Evolutionary conservation across 352 stramenopile species (phyloP).

Genomic region (Phytopythium cucurbitacearum): DNA sequence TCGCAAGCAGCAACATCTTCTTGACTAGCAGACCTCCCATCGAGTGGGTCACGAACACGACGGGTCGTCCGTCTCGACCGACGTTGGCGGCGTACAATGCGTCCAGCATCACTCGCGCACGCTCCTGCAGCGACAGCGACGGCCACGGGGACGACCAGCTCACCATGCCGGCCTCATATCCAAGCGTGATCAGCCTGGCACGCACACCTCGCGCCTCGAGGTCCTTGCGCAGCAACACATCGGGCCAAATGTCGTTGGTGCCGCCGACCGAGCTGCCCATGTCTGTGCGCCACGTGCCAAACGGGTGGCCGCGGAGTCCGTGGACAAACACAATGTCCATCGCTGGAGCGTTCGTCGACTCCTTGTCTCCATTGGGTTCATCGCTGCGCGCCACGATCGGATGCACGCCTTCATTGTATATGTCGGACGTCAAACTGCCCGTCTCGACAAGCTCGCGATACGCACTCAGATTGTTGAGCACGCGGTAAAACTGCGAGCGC

Average conservation of each 20-base stretch:
- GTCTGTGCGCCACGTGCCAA: conserved; percentile 77
- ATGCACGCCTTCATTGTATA: conserved; percentile 78
- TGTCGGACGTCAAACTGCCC: conserved; percentile 26
- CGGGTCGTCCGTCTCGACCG: conserved; percentile 20
- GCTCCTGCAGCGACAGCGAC: conserved; percentile 74
- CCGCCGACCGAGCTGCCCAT: conserved; percentile 57
- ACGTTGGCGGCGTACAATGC: conserved; percentile 68
- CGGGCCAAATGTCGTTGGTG: conserved; percentile 70
- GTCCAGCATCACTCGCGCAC: conserved; percentile 63
- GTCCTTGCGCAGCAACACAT: conserved; percentile 58
- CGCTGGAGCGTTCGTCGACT: conserved; percentile 2
- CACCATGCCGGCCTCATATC: conserved; percentile 80
- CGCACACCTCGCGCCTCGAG: conserved; percentile 35
- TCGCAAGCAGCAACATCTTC: conserved; percentile 69
- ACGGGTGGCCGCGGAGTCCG: conserved; percentile 73
- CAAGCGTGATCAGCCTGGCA: conserved; percentile 65
- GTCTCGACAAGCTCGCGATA: conserved; percentile 41
- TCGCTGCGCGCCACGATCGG: conserved; percentile 47
- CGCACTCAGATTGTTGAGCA: conserved; percentile 53
- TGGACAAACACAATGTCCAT: conserved; percentile 85
- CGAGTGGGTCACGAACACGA: conserved; percentile 86
- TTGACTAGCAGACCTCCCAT: conserved; percentile 86
- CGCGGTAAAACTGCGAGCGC: conserved; percentile 75
- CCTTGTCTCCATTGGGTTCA: background rate
- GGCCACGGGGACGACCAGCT: conserved; percentile 85